These are phyloP conservation scores for Bipolaris zeicola DNA, from an alignment of 2,329 filamentous ascomycete genomes.

Conservation along the genomic window DNA sequence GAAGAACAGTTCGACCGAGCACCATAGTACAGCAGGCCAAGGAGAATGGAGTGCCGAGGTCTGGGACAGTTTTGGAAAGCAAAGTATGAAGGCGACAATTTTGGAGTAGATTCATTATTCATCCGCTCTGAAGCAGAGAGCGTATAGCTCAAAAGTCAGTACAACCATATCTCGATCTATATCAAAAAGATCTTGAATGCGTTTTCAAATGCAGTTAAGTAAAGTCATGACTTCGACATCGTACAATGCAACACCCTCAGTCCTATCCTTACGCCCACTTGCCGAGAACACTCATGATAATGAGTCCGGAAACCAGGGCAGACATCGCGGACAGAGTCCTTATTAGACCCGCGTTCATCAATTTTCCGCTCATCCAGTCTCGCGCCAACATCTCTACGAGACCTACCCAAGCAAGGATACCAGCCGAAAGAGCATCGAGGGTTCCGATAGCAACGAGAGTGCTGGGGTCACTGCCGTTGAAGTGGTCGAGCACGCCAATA, in stretches of 20 bases:
- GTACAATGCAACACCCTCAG: background rate
- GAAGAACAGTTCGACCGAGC: background rate
- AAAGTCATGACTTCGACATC: conserved; percentile 7
- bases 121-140: background rate
- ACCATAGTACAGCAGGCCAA: background rate
- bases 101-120: conserved; percentile 17
- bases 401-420: conserved; percentile 79
- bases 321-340: conserved; percentile 59
- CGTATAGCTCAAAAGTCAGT: conserved; percentile 2
- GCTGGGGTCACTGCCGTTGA: conserved; percentile 73
- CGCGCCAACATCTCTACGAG: conserved; percentile 79
- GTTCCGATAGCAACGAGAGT: conserved; percentile 76
- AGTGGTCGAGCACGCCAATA: conserved; percentile 70
- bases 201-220: conserved; percentile 4
- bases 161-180: conserved; percentile 1
- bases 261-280: conserved; percentile 67
- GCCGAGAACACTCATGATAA: conserved; percentile 73
- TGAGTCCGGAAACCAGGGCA: conserved; percentile 65
- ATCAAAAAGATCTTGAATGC: background rate
- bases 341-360: conserved; percentile 58
- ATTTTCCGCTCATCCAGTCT: conserved; percentile 67
- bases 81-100: conserved; percentile 40
- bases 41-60: conserved; percentile 33
- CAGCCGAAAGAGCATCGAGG: conserved; percentile 73
- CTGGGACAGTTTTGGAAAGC: conserved; percentile 42